A percentile compares a stretch with the other conserved stretches of the same genome.
phyloP scores from a whole-genome alignment of 805 yeast species.

The Teunomyces stri region DNA sequence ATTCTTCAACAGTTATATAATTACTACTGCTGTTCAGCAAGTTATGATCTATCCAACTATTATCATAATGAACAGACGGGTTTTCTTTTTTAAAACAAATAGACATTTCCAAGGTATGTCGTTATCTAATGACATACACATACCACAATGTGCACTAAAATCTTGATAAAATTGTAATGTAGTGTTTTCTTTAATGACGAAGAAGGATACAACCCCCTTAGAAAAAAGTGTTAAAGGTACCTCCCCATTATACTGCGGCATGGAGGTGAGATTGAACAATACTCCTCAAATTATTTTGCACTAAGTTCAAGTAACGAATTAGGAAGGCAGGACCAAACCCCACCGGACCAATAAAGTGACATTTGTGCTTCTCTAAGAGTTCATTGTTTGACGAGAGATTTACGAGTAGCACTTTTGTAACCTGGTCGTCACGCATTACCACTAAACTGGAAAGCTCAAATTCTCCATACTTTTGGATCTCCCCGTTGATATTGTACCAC shows the following conservation, averaged over 20 bases:
- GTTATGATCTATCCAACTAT: slow-evolving; percentile 4
- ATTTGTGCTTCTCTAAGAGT: too few relatives aligned
- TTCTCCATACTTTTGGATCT: too few relatives aligned
- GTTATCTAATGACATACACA: too few relatives aligned
- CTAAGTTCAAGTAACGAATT: not conserved
- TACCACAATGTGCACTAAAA: too few relatives aligned
- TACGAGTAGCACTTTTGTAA: too few relatives aligned
- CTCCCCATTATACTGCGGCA: not conserved
- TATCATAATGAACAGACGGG: slow-evolving; percentile 1
- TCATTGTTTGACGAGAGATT: too few relatives aligned
- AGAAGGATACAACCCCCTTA: too few relatives aligned
- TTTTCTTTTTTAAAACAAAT: not conserved
- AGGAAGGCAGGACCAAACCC: not conserved
- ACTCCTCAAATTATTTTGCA: not conserved
- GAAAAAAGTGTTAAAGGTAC: too few relatives aligned
- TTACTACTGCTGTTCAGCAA: not conserved
- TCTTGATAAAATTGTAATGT: not conserved
- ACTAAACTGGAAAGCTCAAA: too few relatives aligned
- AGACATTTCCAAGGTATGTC: not conserved
- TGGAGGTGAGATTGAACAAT: not conserved
- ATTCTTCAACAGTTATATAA: slow-evolving; percentile 5
- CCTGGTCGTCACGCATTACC: too few relatives aligned
- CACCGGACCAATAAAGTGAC: not conserved
- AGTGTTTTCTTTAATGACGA: too few relatives aligned
- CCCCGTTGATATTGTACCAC: too few relatives aligned